A percentile compares a stretch with the other conserved stretches of the same genome.
phyloP scores from a whole-genome alignment of 2,329 filamentous ascomycete genomes.

The Balansia obtecta region DNA sequence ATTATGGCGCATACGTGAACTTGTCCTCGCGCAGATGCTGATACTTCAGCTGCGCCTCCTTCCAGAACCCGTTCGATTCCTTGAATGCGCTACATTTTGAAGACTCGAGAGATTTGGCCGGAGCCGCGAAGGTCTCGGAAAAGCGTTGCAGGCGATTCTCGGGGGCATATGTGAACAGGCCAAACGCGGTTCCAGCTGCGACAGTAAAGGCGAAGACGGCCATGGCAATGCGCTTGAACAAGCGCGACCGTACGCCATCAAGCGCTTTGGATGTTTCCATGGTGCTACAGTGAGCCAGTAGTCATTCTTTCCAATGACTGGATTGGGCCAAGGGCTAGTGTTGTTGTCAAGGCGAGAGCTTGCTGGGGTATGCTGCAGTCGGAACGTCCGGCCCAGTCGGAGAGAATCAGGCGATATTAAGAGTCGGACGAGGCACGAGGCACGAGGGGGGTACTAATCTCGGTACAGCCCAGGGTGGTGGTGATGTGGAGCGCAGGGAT shows the following conservation, averaged over 20 bases:
- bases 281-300: not conserved
- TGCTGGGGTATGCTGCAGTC: no score
- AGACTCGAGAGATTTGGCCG: not conserved
- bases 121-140: not conserved
- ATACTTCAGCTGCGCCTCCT: conserved; percentile 13
- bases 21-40: conserved; percentile 15
- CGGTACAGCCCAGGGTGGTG: no score
- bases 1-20: conserved; percentile 19
- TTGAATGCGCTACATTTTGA: conserved; percentile 2
- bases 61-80: conserved; percentile 10
- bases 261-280: conserved; percentile 3
- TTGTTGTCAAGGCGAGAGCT: no score
- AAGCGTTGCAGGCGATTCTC: conserved; percentile 3
- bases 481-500: no score
- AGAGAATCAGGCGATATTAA: no score
- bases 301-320: not conserved
- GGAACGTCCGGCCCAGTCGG: no score
- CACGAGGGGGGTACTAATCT: no score
- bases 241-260: not conserved
- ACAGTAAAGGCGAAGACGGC: conserved; percentile 1
- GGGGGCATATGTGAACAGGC: not conserved
- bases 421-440: no score
- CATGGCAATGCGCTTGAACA: conserved; percentile 2
- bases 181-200: conserved; percentile 1
- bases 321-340: no score